Conservation (phyloP, 371 early-diverging fungal genomes). For the Haplosporangium sp. region DNA sequence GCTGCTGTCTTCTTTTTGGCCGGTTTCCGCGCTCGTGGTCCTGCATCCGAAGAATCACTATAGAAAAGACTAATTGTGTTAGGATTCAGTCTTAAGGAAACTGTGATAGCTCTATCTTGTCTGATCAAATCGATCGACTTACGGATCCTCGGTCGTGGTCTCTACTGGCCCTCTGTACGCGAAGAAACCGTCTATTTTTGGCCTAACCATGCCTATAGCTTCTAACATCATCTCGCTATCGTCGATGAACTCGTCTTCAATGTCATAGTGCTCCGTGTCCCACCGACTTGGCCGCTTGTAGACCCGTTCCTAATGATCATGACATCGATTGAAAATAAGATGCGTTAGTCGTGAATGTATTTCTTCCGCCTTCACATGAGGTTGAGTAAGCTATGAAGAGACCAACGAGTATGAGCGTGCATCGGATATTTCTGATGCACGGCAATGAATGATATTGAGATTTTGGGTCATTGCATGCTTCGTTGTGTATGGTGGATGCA, state of each 20-base stretch:
- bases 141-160: slow-evolving; percentile 57
- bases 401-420: too few relatives aligned
- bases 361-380: too few relatives aligned
- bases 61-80: not conserved
- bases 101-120: not conserved
- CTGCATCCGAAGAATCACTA: slow-evolving; percentile 50
- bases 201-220: slow-evolving; percentile 53
- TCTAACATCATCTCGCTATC: slow-evolving; percentile 66
- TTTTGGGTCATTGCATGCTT: too few relatives aligned
- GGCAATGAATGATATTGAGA: too few relatives aligned
- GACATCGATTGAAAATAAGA: not conserved
- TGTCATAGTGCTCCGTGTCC: slow-evolving; percentile 58
- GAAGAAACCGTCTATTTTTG: slow-evolving; percentile 60
- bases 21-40: slow-evolving; percentile 17
- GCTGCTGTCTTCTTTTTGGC: slow-evolving; percentile 26
- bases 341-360: too few relatives aligned
- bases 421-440: too few relatives aligned
- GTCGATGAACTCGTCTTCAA: slow-evolving; percentile 65
- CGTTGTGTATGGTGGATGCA: too few relatives aligned
- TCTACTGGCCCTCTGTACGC: slow-evolving; percentile 64
- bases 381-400: too few relatives aligned
- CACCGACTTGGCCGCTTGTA: slow-evolving; percentile 41
- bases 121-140: slow-evolving; percentile 11
- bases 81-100: not conserved
- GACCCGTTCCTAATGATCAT: slow-evolving; percentile 9